Evolutionary conservation across 345 rosid genomes (phyloP).

Genomic region (Orychophragmus violaceus): DNA sequence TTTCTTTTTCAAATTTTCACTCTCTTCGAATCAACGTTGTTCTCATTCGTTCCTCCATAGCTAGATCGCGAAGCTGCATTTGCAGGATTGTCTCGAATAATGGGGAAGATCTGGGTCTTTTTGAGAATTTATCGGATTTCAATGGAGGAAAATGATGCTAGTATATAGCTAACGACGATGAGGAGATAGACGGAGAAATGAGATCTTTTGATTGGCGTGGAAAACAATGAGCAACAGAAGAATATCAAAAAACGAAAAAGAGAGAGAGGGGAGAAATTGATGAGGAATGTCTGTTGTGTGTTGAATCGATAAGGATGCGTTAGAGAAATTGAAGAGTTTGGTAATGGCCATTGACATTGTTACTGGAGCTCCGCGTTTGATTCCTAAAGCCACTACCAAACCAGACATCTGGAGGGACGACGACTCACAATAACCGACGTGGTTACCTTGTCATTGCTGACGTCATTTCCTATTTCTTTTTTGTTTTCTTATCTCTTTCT

Average conservation of each 20-base stretch:
- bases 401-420: constrained; percentile 67
- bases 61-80: constrained; percentile 12
- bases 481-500: neutral
- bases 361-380: constrained; percentile 44
- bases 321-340: constrained; percentile 19
- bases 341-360: constrained; percentile 19
- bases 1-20: constrained; percentile 9
- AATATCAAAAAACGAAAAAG: constrained; percentile 15
- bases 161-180: neutral
- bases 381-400: constrained; percentile 51
- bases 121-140: neutral
- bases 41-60: constrained; percentile 18
- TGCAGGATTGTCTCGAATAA: neutral
- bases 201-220: constrained; percentile 10
- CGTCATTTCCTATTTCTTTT: constrained; percentile 12
- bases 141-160: constrained; percentile 14
- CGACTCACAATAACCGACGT: constrained; percentile 28
- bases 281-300: neutral
- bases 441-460: constrained; percentile 30
- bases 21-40: constrained; percentile 9
- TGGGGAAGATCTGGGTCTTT: neutral
- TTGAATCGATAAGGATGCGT: neutral
- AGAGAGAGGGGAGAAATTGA: no score
- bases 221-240: neutral
- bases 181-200: neutral